Evolutionary conservation across 2,329 filamentous ascomycete species (phyloP), one percentile per base, ranked within the genome.

Genomic region (Diaporthe destruens): DNA sequence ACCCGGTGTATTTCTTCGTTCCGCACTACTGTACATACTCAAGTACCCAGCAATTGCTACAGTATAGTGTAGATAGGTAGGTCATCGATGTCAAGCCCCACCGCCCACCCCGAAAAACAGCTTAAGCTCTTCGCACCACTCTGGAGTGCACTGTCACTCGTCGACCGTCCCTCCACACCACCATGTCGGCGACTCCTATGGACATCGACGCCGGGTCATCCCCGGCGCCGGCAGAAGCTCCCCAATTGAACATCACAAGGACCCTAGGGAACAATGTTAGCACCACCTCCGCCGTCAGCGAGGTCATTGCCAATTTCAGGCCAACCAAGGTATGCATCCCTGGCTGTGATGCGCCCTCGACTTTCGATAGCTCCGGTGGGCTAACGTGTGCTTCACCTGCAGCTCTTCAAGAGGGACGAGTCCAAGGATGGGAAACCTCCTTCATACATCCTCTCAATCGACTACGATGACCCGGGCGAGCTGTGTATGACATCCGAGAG

Each of bases 381-480:
- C 65, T 72, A 36, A 72, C 65, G 11, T 5, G 42, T 51, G 29
- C 18, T 51, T 8, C 61, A 18, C 18, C 20, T 11, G 23, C 51
- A 91, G 87, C 87, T 91, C 23, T 92, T 93, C 76, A 86, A 85
- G 57, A 87, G 89, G 72, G 86, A 90, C 54, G 87, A 89, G 74
- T 76, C 85, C 53, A 89, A 88, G 77, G 87, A 88, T 59, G 83
- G 82, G 72, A 84, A 84, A 72, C 82, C 86, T 12, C 85, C 87
- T 66, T 90, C 91, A 5, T 87, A 91, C 76, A 90, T 98, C 73
- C 93, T 96, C 11, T 98, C 96, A 1, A 90, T 99, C 77, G 96
- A 99, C 85, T 99, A 98, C 80, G 95, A 98, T 82, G 95, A 98
- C 84, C 93, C 94, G 55, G 96, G 96, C 81, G 95, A 98, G 82